Evolutionary conservation across 2,329 filamentous ascomycete species (phyloP).

Genomic region (Cercospora sesami): DNA sequence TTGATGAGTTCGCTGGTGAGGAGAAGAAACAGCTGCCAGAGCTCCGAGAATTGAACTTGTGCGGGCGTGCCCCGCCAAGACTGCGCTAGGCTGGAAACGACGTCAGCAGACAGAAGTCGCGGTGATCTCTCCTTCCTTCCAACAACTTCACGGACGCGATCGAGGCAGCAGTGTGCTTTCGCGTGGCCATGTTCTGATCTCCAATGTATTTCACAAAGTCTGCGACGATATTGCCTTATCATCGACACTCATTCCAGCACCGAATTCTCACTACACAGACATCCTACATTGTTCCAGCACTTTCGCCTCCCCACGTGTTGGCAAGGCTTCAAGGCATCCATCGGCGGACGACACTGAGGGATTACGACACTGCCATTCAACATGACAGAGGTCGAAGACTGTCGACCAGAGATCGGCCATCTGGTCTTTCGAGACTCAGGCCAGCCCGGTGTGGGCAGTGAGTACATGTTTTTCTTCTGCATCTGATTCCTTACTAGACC

Average conservation of each 20-base stretch:
- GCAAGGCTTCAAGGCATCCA: not conserved
- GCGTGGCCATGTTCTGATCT: not conserved
- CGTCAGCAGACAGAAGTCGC: conserved; percentile 17
- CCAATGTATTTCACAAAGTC: not conserved
- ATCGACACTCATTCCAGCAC: not conserved
- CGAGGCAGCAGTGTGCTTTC: not conserved
- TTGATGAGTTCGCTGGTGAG: conserved; percentile 26
- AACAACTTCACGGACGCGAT: not conserved
- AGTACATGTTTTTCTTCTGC: not conserved
- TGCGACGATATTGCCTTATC: not conserved
- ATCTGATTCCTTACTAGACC: not conserved
- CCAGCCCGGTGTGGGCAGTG: conserved; percentile 12
- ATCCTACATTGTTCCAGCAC: conserved; percentile 3
- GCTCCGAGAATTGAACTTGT: conserved; percentile 22
- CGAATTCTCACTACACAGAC: not conserved
- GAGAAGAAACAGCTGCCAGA: conserved; percentile 14
- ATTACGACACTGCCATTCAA: conserved; percentile 21
- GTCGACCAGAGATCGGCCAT: conserved; percentile 5
- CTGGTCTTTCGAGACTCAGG: conserved; percentile 19
- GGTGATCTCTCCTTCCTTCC: not conserved
- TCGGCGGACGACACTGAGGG: not conserved
- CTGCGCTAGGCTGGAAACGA: conserved; percentile 13
- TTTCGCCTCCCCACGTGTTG: not conserved
- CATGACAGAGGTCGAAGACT: conserved; percentile 20
- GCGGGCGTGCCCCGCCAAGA: conserved; percentile 18